These are phyloP conservation scores for Mycena epipterygia DNA, from an alignment of 768 basidiomycete genomes.

Conservation along the genomic window DNA sequence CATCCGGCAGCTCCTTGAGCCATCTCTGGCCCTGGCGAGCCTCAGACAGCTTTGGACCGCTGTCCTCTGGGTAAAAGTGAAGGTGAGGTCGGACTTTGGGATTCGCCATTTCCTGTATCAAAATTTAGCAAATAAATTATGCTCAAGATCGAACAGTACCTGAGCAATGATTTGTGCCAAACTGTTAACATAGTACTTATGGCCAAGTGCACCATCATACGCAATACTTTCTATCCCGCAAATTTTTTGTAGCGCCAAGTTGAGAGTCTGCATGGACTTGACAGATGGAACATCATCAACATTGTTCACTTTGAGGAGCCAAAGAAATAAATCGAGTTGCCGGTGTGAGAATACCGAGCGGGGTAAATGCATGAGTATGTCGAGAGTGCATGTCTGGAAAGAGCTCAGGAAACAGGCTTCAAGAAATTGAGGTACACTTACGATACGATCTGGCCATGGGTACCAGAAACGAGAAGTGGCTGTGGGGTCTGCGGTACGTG, in stretches of 20 bases:
- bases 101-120: conserved; percentile 52
- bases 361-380: conserved; percentile 1
- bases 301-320: conserved; percentile 41
- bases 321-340: conserved; percentile 46
- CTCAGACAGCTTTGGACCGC: conserved; percentile 36
- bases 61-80: conserved; percentile 50
- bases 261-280: conserved; percentile 7
- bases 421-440: too few species aligned
- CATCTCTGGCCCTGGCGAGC: conserved; percentile 42
- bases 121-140: background rate
- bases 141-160: background rate
- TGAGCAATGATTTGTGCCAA: conserved; percentile 1
- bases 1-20: conserved; percentile 41
- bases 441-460: background rate
- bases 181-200: conserved; percentile 49
- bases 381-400: background rate
- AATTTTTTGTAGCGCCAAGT: conserved; percentile 29
- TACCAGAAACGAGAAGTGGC: background rate
- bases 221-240: conserved; percentile 45
- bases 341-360: conserved; percentile 16
- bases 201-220: conserved; percentile 48
- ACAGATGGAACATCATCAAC: conserved; percentile 25
- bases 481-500: background rate
- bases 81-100: conserved; percentile 47
- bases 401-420: background rate